A percentile compares a stretch with the other conserved stretches of the same genome.
Conservation (phyloP, 208 protist species). For the Leishmania martiniquensis region DNA sequence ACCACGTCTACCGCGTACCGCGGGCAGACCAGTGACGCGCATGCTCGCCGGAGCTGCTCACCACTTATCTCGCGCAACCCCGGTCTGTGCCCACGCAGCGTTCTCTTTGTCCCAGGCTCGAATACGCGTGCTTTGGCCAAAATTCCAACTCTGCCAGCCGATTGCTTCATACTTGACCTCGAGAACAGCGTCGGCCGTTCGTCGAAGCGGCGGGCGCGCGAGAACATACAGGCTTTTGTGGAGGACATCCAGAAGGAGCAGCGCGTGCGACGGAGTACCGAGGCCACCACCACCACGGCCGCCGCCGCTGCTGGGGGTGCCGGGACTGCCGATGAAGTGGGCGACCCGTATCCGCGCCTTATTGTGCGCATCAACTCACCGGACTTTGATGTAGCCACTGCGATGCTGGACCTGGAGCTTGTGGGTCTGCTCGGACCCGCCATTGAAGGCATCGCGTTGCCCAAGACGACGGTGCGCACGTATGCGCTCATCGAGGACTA, state of each 20-base stretch:
- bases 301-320: neutral
- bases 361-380: conserved; percentile 85
- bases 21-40: neutral
- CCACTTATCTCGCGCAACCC: conserved; percentile 53
- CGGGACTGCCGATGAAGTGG: neutral
- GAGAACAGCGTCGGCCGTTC: conserved; percentile 57
- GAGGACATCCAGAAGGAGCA: conserved; percentile 30
- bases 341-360: conserved; percentile 40
- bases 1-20: neutral
- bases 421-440: conserved; percentile 59
- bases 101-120: conserved; percentile 70
- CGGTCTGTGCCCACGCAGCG: conserved; percentile 69
- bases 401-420: conserved; percentile 82
- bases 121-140: conserved; percentile 63
- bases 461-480: conserved; percentile 58
- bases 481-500: conserved; percentile 60
- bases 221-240: conserved; percentile 60
- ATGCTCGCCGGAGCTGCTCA: neutral
- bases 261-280: neutral
- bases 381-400: conserved; percentile 64
- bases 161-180: conserved; percentile 84
- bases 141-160: conserved; percentile 52
- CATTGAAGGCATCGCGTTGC: conserved; percentile 82
- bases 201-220: conserved; percentile 58
- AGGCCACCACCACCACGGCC: neutral